These are phyloP conservation scores for Acephala macrosclerotiorum DNA, from an alignment of 2,329 filamentous ascomycete genomes.

Conservation along the genomic window DNA sequence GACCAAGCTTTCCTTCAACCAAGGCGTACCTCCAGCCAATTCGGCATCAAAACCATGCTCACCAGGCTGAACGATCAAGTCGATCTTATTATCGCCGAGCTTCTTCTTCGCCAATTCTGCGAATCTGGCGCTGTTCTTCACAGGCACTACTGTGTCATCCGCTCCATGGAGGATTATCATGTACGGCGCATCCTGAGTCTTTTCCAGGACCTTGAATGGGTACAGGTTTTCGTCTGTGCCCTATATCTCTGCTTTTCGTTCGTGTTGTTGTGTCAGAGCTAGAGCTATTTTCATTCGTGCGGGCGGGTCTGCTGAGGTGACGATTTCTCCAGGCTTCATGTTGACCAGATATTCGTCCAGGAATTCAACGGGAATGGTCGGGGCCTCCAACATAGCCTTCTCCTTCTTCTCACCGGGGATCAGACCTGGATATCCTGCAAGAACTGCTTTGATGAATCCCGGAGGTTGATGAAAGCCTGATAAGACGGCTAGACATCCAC, in stretches of 20 bases:
- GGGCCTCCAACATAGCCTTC: slow-evolving; percentile 19
- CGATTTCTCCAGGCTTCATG: slow-evolving; percentile 22
- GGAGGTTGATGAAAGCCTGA: slow-evolving; percentile 23
- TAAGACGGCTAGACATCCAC: slow-evolving; percentile 22
- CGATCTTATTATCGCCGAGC: slow-evolving; percentile 20
- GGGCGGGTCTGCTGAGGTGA: slow-evolving; percentile 24
- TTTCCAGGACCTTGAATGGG: slow-evolving; percentile 19
- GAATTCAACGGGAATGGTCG: slow-evolving; percentile 14
- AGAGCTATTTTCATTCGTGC: slow-evolving; percentile 20
- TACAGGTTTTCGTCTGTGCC: slow-evolving; percentile 14
- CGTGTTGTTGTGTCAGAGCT: slow-evolving; percentile 21
- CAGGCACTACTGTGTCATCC: slow-evolving; percentile 26
- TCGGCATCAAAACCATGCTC: slow-evolving; percentile 26
- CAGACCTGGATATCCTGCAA: slow-evolving; percentile 25
- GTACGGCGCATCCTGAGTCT: slow-evolving; percentile 14
- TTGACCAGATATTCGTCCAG: slow-evolving; percentile 19
- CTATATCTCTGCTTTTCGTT: slow-evolving; percentile 14
- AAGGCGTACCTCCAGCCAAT: slow-evolving; percentile 12
- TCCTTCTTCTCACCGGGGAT: background rate
- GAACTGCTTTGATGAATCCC: slow-evolving; percentile 24
- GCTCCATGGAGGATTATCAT: slow-evolving; percentile 27
- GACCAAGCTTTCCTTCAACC: slow-evolving; percentile 22
- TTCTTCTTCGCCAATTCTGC: slow-evolving; percentile 18
- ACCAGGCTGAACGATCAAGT: slow-evolving; percentile 20
- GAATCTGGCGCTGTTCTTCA: slow-evolving; percentile 23